Evolutionary conservation across 2,329 filamentous ascomycete species (phyloP).

Genomic region (Thielaviopsis musarum): DNA sequence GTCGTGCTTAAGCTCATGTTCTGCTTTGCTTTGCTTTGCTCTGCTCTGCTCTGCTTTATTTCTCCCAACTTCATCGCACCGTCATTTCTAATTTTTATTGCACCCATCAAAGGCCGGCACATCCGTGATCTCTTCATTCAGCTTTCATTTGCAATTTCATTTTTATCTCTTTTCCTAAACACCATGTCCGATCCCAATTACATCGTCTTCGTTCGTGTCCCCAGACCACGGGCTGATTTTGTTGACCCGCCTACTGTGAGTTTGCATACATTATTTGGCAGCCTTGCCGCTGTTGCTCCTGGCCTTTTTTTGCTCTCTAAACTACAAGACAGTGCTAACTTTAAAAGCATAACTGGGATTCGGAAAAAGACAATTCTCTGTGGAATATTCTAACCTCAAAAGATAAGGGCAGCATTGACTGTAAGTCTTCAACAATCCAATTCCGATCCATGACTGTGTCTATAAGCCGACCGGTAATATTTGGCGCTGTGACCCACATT

Average conservation of each 20-base stretch:
- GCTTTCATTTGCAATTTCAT: background rate
- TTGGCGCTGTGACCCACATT: constrained; percentile 14
- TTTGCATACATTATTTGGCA: background rate
- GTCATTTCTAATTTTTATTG: no score
- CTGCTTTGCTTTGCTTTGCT: background rate
- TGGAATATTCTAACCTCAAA: constrained; percentile 82
- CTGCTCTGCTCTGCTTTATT: background rate
- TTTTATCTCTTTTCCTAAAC: background rate
- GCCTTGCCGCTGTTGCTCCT: background rate
- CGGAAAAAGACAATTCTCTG: constrained; percentile 67
- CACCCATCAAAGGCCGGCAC: background rate
- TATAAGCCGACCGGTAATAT: background rate
- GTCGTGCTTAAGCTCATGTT: background rate
- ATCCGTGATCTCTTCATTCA: background rate
- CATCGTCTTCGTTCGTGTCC: constrained; percentile 78
- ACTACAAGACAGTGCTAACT: background rate
- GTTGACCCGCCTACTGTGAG: constrained; percentile 73
- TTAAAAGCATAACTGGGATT: constrained; percentile 49
- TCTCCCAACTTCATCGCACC: no score
- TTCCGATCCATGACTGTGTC: background rate
- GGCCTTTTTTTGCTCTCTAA: background rate
- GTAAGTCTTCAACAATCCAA: constrained; percentile 30
- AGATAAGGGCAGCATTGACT: constrained; percentile 73
- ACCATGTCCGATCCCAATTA: constrained; percentile 36
- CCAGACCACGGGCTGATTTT: constrained; percentile 74